Evolutionary conservation across 352 stramenopile species (phyloP).

Genomic region (Phytophthora hibernalis): DNA sequence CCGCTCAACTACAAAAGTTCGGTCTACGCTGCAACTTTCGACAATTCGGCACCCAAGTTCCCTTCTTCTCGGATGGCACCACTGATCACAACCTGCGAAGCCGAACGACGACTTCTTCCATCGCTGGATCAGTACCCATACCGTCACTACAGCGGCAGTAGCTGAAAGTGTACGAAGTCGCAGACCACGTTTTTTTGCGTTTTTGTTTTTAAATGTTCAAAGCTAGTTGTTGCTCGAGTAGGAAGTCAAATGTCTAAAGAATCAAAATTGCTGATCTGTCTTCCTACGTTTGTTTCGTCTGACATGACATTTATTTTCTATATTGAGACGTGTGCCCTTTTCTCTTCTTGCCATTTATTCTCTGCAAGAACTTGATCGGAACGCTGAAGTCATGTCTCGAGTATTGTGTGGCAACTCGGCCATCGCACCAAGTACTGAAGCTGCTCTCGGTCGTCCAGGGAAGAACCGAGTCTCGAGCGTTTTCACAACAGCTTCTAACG

Average conservation of each 20-base stretch:
- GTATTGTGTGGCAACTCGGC: neutral
- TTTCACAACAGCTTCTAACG: neutral
- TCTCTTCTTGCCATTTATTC: no score
- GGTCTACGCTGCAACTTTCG: slow-evolving; percentile 2
- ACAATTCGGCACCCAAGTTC: neutral
- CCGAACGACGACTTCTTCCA: neutral
- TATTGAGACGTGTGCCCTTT: no score
- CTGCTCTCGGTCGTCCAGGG: no score
- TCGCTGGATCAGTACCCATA: neutral
- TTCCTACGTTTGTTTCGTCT: no score
- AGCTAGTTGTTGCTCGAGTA: neutral
- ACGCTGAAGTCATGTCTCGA: no score
- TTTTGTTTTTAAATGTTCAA: neutral
- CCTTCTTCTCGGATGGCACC: neutral
- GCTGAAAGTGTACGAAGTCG: neutral
- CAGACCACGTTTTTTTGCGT: neutral
- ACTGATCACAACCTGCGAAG: neutral
- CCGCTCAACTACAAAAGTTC: slow-evolving; percentile 2
- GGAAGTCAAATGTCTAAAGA: no score
- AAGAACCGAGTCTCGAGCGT: neutral
- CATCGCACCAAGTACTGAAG: neutral
- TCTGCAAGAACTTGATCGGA: no score
- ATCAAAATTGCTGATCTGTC: no score
- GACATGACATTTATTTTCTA: no score
- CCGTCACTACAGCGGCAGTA: neutral